A percentile compares a stretch with the other conserved stretches of the same genome.
phyloP scores from a whole-genome alignment of 169 alveolate species.

The Amoebophrya sp. region DNA sequence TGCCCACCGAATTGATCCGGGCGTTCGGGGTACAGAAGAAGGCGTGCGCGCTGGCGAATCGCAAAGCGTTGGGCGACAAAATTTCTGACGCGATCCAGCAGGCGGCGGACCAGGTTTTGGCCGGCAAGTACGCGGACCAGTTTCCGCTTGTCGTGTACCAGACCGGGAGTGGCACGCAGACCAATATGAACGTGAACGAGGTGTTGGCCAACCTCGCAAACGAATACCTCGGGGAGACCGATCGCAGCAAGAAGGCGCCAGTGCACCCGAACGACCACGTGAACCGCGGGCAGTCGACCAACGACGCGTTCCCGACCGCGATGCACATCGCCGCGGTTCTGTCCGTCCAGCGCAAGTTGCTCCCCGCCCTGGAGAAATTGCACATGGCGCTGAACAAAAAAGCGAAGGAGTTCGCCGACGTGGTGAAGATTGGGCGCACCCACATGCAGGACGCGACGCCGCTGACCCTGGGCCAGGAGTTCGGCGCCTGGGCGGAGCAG shows the following conservation, averaged over 20 bases:
- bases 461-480: conserved; percentile 81
- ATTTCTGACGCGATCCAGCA: conserved; percentile 59
- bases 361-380: conserved; percentile 59
- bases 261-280: conserved; percentile 86
- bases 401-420: conserved; percentile 50
- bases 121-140: conserved; percentile 64
- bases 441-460: conserved; percentile 89
- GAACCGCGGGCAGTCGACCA: conserved; percentile 75
- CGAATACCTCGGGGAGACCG: conserved; percentile 67
- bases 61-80: conserved; percentile 59
- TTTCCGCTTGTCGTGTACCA: conserved; percentile 82
- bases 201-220: conserved; percentile 80
- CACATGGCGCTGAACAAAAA: conserved; percentile 52
- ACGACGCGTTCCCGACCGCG: conserved; percentile 83
- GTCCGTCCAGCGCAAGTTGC: conserved; percentile 49
- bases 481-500: conserved; percentile 70
- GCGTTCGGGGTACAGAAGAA: conserved; percentile 77
- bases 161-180: conserved; percentile 84
- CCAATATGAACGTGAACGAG: conserved; percentile 81
- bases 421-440: conserved; percentile 73
- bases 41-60: conserved; percentile 70
- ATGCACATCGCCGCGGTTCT: conserved; percentile 78
- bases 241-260: conserved; percentile 30
- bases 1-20: conserved; percentile 68
- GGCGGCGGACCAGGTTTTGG: conserved; percentile 74